Evolutionary conservation across 2,329 filamentous ascomycete genomes (phyloP).

Genomic region (Cercospora sp.): DNA sequence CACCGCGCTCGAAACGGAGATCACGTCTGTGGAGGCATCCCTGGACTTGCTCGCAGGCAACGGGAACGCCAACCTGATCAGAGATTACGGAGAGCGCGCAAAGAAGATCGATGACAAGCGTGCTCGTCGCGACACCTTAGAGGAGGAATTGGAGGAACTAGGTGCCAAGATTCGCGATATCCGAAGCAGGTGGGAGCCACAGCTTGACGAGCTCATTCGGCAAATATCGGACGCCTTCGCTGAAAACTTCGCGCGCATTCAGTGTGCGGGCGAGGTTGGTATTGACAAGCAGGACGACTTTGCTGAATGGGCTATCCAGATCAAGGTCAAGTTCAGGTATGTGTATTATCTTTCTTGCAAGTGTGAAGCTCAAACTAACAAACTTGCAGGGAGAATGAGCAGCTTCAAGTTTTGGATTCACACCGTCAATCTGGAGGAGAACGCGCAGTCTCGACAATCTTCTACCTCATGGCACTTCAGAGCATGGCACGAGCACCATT

Average conservation of each 20-base stretch:
- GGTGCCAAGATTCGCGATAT: conserved; percentile 63
- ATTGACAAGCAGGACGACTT: conserved; percentile 88
- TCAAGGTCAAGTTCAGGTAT: conserved; percentile 91
- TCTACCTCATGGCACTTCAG: conserved; percentile 98
- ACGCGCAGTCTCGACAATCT: conserved; percentile 93
- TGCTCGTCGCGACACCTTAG: conserved; percentile 52
- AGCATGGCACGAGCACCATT: conserved; percentile 91
- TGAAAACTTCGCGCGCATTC: conserved; percentile 91
- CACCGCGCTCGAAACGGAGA: conserved; percentile 65
- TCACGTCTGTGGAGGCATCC: conserved; percentile 71
- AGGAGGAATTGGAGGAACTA: conserved; percentile 57
- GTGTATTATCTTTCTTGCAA: conserved; percentile 31
- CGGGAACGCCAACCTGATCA: conserved; percentile 72
- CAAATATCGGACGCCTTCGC: conserved; percentile 89
- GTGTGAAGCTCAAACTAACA: conserved; percentile 20
- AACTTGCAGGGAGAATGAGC: conserved; percentile 68
- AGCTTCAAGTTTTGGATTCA: conserved; percentile 79
- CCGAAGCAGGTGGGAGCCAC: conserved; percentile 76
- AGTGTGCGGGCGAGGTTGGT: conserved; percentile 85
- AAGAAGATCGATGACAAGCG: conserved; percentile 68
- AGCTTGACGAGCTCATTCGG: conserved; percentile 72
- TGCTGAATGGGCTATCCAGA: conserved; percentile 89
- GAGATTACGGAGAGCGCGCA: conserved; percentile 73
- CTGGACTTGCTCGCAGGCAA: conserved; percentile 69
- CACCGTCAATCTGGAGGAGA: conserved; percentile 96